Percentiles rank a stretch among this genome's conserved stretches.
These are phyloP conservation scores for Schizophyllum amplum DNA, from an alignment of 1,284 basidiomycete genomes.

Conservation along the genomic window DNA sequence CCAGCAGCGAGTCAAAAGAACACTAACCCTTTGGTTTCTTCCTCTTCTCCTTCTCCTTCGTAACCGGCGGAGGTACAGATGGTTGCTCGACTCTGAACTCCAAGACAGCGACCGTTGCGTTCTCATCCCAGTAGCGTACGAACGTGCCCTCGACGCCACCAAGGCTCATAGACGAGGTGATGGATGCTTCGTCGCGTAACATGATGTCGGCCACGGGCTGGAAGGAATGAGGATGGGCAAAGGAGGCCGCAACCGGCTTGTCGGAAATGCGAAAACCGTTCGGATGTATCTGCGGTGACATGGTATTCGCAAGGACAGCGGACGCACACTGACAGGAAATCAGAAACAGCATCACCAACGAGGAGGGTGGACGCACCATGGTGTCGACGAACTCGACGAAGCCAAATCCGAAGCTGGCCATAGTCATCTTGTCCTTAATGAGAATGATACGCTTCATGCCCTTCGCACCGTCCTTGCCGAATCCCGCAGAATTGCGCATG, in stretches of 20 bases:
- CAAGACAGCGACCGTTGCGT: conserved; percentile 57
- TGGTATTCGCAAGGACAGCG: conserved; percentile 67
- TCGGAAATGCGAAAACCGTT: conserved; percentile 84
- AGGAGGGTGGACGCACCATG: conserved; percentile 42
- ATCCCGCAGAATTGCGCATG: conserved; percentile 61
- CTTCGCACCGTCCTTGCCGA: conserved; percentile 63
- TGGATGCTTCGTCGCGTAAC: conserved; percentile 64
- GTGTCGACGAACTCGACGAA: conserved; percentile 87
- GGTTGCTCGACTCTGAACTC: conserved; percentile 75
- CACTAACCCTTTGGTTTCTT: conserved; percentile 50
- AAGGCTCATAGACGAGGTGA: conserved; percentile 52
- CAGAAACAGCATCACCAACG: conserved; percentile 4
- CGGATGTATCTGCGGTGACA: conserved; percentile 79
- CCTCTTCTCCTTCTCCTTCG: conserved; percentile 54
- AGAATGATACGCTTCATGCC: conserved; percentile 82
- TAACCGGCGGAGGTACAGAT: conserved; percentile 25
- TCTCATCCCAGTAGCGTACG: conserved; percentile 81
- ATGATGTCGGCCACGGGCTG: conserved; percentile 68
- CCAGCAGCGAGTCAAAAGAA: background rate
- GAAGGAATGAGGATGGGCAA: conserved; percentile 82
- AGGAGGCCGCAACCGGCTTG: conserved; percentile 80
- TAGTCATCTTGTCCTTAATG: conserved; percentile 78
- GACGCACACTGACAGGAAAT: conserved; percentile 51
- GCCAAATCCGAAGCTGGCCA: conserved; percentile 84
- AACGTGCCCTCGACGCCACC: conserved; percentile 65